These are phyloP conservation scores for Xylariaceae sp. DNA, from an alignment of 2,329 filamentous ascomycete species.

Conservation along the genomic window DNA sequence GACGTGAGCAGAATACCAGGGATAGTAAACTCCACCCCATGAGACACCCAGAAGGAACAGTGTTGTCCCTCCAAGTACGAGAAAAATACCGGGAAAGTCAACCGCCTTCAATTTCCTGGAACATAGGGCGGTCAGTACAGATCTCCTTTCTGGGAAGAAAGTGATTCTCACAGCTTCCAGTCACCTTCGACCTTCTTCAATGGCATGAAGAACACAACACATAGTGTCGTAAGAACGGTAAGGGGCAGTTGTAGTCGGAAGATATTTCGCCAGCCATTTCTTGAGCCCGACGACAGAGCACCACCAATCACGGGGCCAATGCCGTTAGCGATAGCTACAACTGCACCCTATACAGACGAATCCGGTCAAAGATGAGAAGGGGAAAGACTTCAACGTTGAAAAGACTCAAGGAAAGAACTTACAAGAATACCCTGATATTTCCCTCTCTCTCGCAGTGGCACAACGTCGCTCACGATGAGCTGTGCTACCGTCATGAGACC, in stretches of 20 bases:
- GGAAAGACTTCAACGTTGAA: background rate
- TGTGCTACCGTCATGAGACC: constrained; percentile 32
- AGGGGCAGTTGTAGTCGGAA: constrained; percentile 54
- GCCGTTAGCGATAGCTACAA: constrained; percentile 52
- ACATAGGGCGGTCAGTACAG: background rate
- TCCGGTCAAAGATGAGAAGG: background rate
- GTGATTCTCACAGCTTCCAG: constrained; percentile 41
- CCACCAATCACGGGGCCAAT: constrained; percentile 55
- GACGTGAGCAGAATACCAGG: constrained; percentile 55
- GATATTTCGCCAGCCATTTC: constrained; percentile 52
- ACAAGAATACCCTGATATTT: constrained; percentile 40
- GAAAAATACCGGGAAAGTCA: constrained; percentile 47
- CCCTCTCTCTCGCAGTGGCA: constrained; percentile 29
- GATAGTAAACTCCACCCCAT: constrained; percentile 59
- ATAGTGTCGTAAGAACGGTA: constrained; percentile 44
- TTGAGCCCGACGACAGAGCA: constrained; percentile 43
- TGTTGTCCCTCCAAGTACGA: constrained; percentile 45
- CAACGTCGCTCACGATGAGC: constrained; percentile 31
- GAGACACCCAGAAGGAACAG: constrained; percentile 50
- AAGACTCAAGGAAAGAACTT: constrained; percentile 5
- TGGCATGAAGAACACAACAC: constrained; percentile 55
- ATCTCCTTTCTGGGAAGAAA: background rate
- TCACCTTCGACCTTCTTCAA: constrained; percentile 52
- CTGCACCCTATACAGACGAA: constrained; percentile 36
- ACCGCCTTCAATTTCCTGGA: constrained; percentile 46